Evolutionary conservation across 176 grass and related monocot species (phyloP).

Genomic region (Oryza rufipogon): DNA sequence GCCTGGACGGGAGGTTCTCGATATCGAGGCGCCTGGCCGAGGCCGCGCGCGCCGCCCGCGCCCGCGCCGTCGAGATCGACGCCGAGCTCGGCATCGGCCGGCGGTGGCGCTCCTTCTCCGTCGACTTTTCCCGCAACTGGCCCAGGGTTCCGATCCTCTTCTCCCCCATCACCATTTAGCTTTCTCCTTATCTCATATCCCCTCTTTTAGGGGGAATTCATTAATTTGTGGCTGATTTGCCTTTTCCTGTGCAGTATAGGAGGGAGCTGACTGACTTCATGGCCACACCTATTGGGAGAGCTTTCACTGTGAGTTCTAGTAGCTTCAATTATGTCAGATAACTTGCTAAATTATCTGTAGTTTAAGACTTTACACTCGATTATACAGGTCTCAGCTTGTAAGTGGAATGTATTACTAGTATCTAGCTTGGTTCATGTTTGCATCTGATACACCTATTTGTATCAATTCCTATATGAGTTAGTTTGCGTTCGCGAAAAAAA

Average conservation of each 20-base stretch:
- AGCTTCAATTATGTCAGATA: background rate
- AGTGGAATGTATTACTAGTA: background rate
- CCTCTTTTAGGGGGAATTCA: background rate
- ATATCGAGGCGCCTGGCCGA: conserved; percentile 63
- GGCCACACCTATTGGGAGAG: conserved; percentile 72
- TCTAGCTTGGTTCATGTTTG: conserved; percentile 1
- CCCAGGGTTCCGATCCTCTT: conserved; percentile 63
- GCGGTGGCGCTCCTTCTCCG: conserved; percentile 78
- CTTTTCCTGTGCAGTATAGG: conserved; percentile 67
- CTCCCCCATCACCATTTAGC: background rate
- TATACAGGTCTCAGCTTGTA: conserved; percentile 6
- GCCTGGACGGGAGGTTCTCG: conserved; percentile 59
- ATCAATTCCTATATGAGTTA: background rate
- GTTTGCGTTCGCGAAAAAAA: background rate
- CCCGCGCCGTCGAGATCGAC: conserved; percentile 71
- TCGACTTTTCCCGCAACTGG: conserved; percentile 92
- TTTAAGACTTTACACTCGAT: background rate
- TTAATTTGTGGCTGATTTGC: conserved; percentile 31
- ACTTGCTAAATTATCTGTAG: background rate
- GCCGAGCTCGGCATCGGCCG: conserved; percentile 76
- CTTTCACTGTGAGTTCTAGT: conserved; percentile 68
- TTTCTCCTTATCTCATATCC: too few relatives aligned
- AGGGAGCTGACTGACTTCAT: conserved; percentile 67
- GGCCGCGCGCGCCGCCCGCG: conserved; percentile 57
- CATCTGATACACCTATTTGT: background rate